A percentile compares a stretch with the other conserved stretches of the same genome.
Conservation (phyloP, 345 rosid genomes). For the Eucalyptus tenuipes region DNA sequence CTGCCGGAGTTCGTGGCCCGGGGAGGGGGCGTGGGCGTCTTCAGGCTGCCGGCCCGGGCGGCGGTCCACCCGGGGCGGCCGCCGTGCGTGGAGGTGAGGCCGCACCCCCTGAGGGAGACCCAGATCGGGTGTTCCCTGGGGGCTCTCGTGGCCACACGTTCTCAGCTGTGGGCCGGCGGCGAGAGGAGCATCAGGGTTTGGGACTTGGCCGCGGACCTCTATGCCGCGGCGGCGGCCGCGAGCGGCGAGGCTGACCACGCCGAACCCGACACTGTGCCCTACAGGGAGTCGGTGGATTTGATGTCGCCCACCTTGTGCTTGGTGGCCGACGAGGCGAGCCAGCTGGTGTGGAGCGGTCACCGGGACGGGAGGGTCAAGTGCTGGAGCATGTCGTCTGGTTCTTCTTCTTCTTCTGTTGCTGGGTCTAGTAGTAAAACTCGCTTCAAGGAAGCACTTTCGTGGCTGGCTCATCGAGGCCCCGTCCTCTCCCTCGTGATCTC, state of each 20-base stretch:
- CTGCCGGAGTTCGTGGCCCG: conserved; percentile 52
- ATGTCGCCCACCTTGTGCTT: conserved; percentile 56
- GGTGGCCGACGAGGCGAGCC: conserved; percentile 56
- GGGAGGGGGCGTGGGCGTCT: conserved; percentile 46
- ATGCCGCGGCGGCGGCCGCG: conserved; percentile 27
- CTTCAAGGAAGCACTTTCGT: conserved; percentile 54
- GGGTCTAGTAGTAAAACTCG: conserved; percentile 1
- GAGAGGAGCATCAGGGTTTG: conserved; percentile 70
- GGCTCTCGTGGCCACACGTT: conserved; percentile 53
- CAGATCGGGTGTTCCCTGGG: conserved; percentile 63
- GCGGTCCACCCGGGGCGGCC: conserved; percentile 79
- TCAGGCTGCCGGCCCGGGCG: conserved; percentile 54
- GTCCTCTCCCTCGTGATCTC: conserved; percentile 62
- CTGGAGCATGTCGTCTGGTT: conserved; percentile 40
- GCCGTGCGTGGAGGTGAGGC: conserved; percentile 68
- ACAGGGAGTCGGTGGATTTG: conserved; percentile 34
- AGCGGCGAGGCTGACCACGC: conserved; percentile 12
- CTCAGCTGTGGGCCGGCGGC: conserved; percentile 73
- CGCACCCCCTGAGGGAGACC: conserved; percentile 79
- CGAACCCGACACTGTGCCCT: conserved; percentile 75
- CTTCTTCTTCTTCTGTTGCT: background rate
- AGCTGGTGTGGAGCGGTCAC: conserved; percentile 84
- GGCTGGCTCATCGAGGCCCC: conserved; percentile 92
- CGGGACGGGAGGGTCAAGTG: conserved; percentile 73
- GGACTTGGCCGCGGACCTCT: conserved; percentile 42